Percentiles rank a stretch among this genome's conserved stretches.
phyloP scores from a whole-genome alignment of 2,329 filamentous ascomycete genomes.

The Rhinocladiella similis region DNA sequence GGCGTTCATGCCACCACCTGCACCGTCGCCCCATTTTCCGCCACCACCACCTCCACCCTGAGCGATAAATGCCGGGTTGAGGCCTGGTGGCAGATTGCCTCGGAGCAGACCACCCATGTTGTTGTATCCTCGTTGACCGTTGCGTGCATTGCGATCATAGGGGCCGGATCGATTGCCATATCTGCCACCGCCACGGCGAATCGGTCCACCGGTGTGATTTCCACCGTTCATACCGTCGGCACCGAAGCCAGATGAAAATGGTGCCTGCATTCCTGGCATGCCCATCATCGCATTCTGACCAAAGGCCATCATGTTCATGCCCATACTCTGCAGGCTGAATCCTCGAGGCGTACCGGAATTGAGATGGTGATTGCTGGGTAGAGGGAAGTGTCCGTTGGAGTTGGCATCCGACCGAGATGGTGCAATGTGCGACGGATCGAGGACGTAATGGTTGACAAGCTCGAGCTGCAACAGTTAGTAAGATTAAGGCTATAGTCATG shows the following conservation, averaged over 20 bases:
- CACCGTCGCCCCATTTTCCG: conserved; percentile 70
- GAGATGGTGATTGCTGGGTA: conserved; percentile 68
- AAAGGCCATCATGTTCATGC: conserved; percentile 50
- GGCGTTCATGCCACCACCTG: conserved; percentile 68
- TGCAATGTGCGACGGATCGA: conserved; percentile 92
- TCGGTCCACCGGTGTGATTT: conserved; percentile 60
- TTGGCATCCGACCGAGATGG: conserved; percentile 91
- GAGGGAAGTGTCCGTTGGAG: conserved; percentile 92
- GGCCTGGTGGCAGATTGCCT: conserved; percentile 40
- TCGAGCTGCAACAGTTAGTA: conserved; percentile 63
- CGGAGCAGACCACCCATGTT: conserved; percentile 36
- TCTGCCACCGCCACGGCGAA: conserved; percentile 66
- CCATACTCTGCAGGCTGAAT: conserved; percentile 76
- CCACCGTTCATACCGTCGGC: conserved; percentile 49
- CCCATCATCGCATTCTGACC: conserved; percentile 52
- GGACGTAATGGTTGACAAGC: conserved; percentile 89
- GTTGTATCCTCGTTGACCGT: conserved; percentile 35
- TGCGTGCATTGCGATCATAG: conserved; percentile 57
- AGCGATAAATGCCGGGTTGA: conserved; percentile 43
- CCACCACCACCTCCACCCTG: conserved; percentile 48
- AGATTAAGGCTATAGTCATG: conserved; percentile 1
- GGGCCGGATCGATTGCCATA: conserved; percentile 68
- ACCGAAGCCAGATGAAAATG: conserved; percentile 45
- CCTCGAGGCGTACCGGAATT: conserved; percentile 84
- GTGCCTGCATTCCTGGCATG: conserved; percentile 25